Evolutionary conservation across 129 eudicot species (phyloP).

Genomic region (Scalesia atractyloides): DNA sequence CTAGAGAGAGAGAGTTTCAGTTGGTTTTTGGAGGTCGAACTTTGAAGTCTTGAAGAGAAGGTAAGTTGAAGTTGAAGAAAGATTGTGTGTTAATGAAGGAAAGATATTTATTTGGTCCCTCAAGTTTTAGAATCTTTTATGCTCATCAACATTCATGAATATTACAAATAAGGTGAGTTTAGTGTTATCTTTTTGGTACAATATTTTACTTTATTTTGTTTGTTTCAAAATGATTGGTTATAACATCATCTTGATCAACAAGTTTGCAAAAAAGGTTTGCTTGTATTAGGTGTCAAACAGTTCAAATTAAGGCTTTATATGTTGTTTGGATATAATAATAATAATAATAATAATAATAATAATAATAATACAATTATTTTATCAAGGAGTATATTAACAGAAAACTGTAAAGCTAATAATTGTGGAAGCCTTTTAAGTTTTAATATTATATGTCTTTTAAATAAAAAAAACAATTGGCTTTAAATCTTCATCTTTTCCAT

Average conservation of each 20-base stretch:
- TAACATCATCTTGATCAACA: not conserved
- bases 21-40: constrained; percentile 27
- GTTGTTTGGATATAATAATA: too few relatives aligned
- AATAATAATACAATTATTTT: too few relatives aligned
- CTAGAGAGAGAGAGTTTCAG: constrained; percentile 6
- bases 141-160: not conserved
- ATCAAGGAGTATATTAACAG: too few relatives aligned
- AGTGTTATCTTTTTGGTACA: not conserved
- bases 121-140: constrained; percentile 28
- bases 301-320: too few relatives aligned
- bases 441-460: too few relatives aligned
- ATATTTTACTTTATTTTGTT: not conserved
- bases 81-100: constrained; percentile 24
- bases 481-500: not conserved
- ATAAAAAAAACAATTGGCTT: too few relatives aligned
- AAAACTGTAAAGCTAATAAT: too few relatives aligned
- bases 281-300: not conserved
- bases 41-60: not conserved
- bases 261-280: not conserved
- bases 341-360: too few relatives aligned
- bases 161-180: not conserved
- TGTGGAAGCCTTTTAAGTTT: too few relatives aligned
- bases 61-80: not conserved
- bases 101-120: constrained; percentile 29
- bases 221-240: not conserved